These are phyloP conservation scores for Cyphellophora attinorum DNA, from an alignment of 2,329 filamentous ascomycete genomes.

Conservation along the genomic window DNA sequence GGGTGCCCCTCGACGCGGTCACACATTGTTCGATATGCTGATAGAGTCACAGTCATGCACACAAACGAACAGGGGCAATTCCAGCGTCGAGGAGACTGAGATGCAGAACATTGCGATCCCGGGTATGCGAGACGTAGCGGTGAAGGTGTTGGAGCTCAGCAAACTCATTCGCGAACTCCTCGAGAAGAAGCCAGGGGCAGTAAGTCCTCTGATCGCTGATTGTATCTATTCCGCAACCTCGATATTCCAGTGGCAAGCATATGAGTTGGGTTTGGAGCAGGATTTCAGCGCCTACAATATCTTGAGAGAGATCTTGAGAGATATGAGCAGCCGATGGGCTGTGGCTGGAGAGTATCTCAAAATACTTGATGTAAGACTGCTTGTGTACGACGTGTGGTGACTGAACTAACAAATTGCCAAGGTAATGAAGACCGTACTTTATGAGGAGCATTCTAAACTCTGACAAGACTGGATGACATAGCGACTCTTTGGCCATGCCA, in stretches of 20 bases:
- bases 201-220: conserved; percentile 21
- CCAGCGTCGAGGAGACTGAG: conserved; percentile 23
- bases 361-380: conserved; percentile 12
- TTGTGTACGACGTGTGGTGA: too few species aligned
- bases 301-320: conserved; percentile 12
- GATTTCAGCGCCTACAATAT: conserved; percentile 10
- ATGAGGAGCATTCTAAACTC: too few species aligned
- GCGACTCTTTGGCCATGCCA: too few species aligned
- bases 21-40: too few species aligned
- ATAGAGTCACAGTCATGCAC: too few species aligned
- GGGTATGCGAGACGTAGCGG: conserved; percentile 13
- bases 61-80: conserved; percentile 18
- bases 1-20: too few species aligned
- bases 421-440: too few species aligned
- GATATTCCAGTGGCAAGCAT: conserved; percentile 24
- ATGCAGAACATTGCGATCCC: conserved; percentile 25
- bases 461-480: too few species aligned
- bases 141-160: conserved; percentile 14
- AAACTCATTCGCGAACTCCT: conserved; percentile 9
- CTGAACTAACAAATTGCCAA: too few species aligned
- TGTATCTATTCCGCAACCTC: conserved; percentile 26
- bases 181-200: conserved; percentile 9
- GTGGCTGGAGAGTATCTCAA: conserved; percentile 18
- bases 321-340: conserved; percentile 16
- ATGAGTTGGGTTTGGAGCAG: conserved; percentile 21